Conservation (phyloP, 208 protist genomes). For the Leishmania guyanensis region DNA sequence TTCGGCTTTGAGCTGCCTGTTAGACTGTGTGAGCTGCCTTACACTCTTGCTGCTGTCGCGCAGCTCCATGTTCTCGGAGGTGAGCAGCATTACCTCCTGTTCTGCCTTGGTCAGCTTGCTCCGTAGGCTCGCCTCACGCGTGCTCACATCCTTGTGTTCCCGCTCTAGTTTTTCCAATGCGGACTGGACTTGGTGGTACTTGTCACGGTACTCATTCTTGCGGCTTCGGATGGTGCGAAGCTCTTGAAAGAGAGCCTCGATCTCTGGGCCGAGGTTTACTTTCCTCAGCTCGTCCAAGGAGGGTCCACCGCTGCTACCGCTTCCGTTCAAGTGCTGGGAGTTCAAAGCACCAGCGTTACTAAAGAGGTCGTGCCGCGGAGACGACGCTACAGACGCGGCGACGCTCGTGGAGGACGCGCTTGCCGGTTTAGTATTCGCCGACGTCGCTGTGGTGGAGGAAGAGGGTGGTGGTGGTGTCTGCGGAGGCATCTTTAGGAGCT, state of each 20-base stretch:
- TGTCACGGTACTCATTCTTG: conserved; percentile 87
- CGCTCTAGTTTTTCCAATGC: conserved; percentile 36
- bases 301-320: conserved; percentile 28
- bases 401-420: neutral
- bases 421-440: neutral
- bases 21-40: conserved; percentile 51
- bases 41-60: conserved; percentile 58
- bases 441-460: neutral
- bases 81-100: conserved; percentile 86
- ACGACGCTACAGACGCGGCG: neutral
- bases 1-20: conserved; percentile 43
- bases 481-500: conserved; percentile 56
- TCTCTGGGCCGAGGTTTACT: conserved; percentile 86
- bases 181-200: conserved; percentile 41
- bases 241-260: conserved; percentile 88
- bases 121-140: conserved; percentile 60
- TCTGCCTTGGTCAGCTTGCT: conserved; percentile 65
- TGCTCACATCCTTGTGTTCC: conserved; percentile 35
- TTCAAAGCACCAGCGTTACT: neutral
- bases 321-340: neutral
- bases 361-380: conserved; percentile 14
- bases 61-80: conserved; percentile 86
- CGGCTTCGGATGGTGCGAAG: conserved; percentile 67
- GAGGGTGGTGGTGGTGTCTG: neutral
- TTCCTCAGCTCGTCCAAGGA: conserved; percentile 85